These are phyloP conservation scores for Daedaleopsis nitida DNA, from an alignment of 768 basidiomycete species.

Conservation along the genomic window DNA sequence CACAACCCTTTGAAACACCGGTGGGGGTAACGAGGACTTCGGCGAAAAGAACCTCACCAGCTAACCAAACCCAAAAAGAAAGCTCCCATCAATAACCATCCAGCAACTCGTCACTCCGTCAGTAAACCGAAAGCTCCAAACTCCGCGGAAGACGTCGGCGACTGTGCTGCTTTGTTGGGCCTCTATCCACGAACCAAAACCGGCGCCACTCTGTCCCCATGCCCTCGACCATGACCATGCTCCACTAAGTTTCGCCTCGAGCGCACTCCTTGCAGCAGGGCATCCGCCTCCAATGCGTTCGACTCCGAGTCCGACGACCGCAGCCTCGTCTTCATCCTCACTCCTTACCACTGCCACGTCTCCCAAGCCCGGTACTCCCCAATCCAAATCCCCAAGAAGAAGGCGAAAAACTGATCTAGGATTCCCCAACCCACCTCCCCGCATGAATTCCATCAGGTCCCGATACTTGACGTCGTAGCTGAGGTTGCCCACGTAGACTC, in stretches of 20 bases:
- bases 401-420: slow-evolving; percentile 47
- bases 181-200: slow-evolving; percentile 3
- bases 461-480: slow-evolving; percentile 98
- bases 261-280: slow-evolving; percentile 2
- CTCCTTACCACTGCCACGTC: slow-evolving; percentile 3
- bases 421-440: slow-evolving; percentile 98
- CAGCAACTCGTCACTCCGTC: slow-evolving; percentile 65
- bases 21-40: slow-evolving; percentile 97
- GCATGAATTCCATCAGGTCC: slow-evolving; percentile 99
- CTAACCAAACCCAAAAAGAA: slow-evolving; percentile 87
- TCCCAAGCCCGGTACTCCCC: background rate
- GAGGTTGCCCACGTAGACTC: slow-evolving; percentile 98
- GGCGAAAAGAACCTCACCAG: slow-evolving; percentile 99
- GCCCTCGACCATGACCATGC: slow-evolving; percentile 3
- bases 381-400: background rate
- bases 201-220: slow-evolving; percentile 2
- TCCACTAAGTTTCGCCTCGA: slow-evolving; percentile 8
- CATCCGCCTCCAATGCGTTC: slow-evolving; percentile 1
- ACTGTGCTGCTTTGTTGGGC: slow-evolving; percentile 9
- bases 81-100: slow-evolving; percentile 89
- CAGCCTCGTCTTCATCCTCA: background rate
- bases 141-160: slow-evolving; percentile 21
- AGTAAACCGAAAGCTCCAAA: slow-evolving; percentile 39
- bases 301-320: background rate
- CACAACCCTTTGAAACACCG: slow-evolving; percentile 98